A percentile compares a stretch with the other conserved stretches of the same genome.
These are phyloP conservation scores for Protoeuglena noctilucae DNA, from an alignment of 139 green algal species.

Conservation along the genomic window DNA sequence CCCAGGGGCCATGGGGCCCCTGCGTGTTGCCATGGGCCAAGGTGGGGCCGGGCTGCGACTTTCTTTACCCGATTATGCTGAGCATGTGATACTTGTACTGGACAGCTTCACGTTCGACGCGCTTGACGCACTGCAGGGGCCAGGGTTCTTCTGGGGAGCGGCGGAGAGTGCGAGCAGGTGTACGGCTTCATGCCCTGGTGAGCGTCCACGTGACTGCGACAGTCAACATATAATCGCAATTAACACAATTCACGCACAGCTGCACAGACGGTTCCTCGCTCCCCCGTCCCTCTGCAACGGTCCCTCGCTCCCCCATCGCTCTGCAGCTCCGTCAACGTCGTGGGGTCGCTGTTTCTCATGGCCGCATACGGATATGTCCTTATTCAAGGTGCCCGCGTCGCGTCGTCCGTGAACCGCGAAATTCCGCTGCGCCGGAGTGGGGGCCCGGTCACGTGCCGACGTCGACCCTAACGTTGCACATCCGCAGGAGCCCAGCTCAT, in stretches of 20 bases:
- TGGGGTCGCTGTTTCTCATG: constrained; percentile 22
- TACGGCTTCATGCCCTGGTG: constrained; percentile 28
- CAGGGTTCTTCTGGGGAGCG: no score
- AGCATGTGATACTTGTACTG: no score
- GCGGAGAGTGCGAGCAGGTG: constrained; percentile 16
- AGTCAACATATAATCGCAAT: neutral
- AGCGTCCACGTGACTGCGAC: neutral
- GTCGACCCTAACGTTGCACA: neutral
- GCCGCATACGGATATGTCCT: constrained; percentile 28
- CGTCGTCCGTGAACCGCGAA: neutral
- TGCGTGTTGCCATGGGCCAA: neutral
- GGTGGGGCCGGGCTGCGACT: neutral
- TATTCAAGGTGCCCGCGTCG: constrained; percentile 5
- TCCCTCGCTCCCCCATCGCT: neutral
- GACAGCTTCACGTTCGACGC: no score
- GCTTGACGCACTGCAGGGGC: no score
- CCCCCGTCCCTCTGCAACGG: neutral
- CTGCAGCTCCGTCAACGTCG: constrained; percentile 11
- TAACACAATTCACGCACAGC: neutral
- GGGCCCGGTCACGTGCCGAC: neutral
- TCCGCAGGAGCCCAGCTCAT: constrained; percentile 9
- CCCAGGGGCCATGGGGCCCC: no score
- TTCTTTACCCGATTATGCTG: no score
- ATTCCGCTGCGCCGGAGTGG: neutral
- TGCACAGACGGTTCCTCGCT: neutral